Evolutionary conservation across 176 grass and related monocot genomes (phyloP), one percentile per base, ranked within the genome.

Genomic region (Rhynchospora pubera): DNA sequence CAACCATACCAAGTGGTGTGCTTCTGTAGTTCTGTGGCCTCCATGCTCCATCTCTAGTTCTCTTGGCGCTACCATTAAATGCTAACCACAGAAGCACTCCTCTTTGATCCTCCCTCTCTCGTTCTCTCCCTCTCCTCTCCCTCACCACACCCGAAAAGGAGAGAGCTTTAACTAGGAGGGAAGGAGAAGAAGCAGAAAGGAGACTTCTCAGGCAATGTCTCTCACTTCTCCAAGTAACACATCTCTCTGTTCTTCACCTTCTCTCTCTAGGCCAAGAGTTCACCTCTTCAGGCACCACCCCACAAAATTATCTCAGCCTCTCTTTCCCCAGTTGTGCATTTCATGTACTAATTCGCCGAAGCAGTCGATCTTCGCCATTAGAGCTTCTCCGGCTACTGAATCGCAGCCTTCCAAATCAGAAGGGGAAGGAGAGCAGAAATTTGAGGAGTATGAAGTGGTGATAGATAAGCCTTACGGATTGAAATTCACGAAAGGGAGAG

Each of bases 391-490:
- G 4, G 76, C 90, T 18, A 57, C 89, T 9, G 55, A 91, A 85
- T 69, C 89, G 3, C 86, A 91, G 81, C 68, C 90, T 28, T 58
- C 87, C 47, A 88, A 92, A 78, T 78, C 90, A 11, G 55, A 75
- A 21, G 59, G 6, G 70, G 73, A 4, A 46, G 80, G 7, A 39
- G 87, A 12, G 50, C 80, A 68, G 2, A 81, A 84, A 57, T 90
- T 83, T 60, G 92, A 93, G 85, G 87, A 89, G 90, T 99, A 99
- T 81, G 92, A 95, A 89, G 87, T 95, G 22, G 89, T 81, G 24
- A 39, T 99, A 60, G 76, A 89, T 11, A 99, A 99, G 89, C 96
- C 92, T 19, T 99, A 99, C 61, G 96, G 96, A 67, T 64, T 99
- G 83, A 99, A 72, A 80, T 99, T 99, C 74, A 12, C 77, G 60